Evolutionary conservation across 2,329 filamentous ascomycete species (phyloP).

Genomic region (Thermothelomyces thermophilus): DNA sequence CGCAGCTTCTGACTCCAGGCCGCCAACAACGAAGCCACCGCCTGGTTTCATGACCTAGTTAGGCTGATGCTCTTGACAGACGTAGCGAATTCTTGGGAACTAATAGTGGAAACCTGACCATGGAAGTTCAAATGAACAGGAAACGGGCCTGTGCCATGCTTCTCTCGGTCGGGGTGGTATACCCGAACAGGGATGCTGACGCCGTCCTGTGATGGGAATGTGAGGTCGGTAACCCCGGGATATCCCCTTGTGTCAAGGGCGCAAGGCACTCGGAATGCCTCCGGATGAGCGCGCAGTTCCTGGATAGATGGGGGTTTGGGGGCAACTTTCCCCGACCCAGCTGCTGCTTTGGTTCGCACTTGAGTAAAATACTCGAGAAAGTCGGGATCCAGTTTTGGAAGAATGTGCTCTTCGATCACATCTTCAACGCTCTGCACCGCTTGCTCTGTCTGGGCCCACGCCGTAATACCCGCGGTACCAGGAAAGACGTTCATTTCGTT

Average conservation of each 20-base stretch:
- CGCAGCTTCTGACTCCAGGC: conserved; percentile 29
- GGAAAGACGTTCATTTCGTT: too few species aligned
- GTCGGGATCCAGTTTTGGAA: conserved; percentile 29
- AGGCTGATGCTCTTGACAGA: neutral
- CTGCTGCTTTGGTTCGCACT: neutral
- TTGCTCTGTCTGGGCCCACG: neutral
- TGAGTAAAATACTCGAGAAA: conserved; percentile 27
- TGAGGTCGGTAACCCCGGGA: conserved; percentile 26
- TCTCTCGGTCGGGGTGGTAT: conserved; percentile 30
- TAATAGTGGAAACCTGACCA: conserved; percentile 19
- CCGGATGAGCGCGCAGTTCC: conserved; percentile 28
- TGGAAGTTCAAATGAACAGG: conserved; percentile 33
- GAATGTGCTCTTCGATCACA: conserved; percentile 22
- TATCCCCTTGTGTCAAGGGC: conserved; percentile 27
- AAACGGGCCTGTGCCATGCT: conserved; percentile 29
- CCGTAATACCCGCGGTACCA: too few species aligned
- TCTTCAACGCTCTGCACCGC: neutral
- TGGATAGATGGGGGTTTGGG: conserved; percentile 24
- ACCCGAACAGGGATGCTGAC: conserved; percentile 27
- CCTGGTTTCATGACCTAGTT: conserved; percentile 20
- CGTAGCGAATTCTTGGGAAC: neutral
- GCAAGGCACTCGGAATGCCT: conserved; percentile 25
- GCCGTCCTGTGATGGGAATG: conserved; percentile 28
- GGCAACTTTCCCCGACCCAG: too few species aligned
- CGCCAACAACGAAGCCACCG: conserved; percentile 34